These are phyloP conservation scores for Gentiana straminea DNA, from an alignment of 257 asterid species.

Conservation along the genomic window DNA sequence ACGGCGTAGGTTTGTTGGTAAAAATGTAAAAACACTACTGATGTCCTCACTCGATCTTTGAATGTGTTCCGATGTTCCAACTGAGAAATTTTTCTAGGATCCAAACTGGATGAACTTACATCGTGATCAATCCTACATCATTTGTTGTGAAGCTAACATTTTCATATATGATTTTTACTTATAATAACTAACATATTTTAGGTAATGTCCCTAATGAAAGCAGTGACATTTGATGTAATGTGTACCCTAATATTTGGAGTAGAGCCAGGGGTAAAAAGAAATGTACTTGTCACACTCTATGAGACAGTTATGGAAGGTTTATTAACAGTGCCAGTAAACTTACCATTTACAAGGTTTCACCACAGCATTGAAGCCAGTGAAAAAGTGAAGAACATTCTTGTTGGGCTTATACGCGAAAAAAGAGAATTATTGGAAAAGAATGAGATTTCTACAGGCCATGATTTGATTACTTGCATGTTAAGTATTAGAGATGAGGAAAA, in stretches of 20 bases:
- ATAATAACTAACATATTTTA: neutral
- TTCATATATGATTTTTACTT: too few species aligned
- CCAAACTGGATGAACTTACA: too few species aligned
- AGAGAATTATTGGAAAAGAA: conserved; percentile 2
- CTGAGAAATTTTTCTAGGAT: too few species aligned
- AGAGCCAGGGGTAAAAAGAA: conserved; percentile 5
- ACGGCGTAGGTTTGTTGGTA: too few species aligned
- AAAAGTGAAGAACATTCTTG: conserved; percentile 3
- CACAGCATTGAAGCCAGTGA: conserved; percentile 4
- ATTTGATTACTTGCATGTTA: conserved; percentile 5
- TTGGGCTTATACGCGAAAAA: conserved; percentile 7
- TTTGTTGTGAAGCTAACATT: too few species aligned
- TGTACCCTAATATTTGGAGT: conserved; percentile 10
- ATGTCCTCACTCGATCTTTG: too few species aligned
- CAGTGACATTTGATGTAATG: conserved; percentile 5
- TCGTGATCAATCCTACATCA: too few species aligned
- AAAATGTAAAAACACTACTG: too few species aligned
- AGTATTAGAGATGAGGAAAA: conserved; percentile 6
- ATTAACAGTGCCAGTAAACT: conserved; percentile 7
- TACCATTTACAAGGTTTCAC: conserved; percentile 11
- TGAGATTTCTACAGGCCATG: neutral
- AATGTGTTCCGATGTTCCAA: too few species aligned
- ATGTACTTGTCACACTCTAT: conserved; percentile 1
- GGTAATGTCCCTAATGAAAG: conserved; percentile 12
- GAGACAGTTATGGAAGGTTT: conserved; percentile 8